These are phyloP conservation scores for Aspergillus pseudoviridinutans DNA, from an alignment of 2,329 filamentous ascomycete species.

Conservation along the genomic window DNA sequence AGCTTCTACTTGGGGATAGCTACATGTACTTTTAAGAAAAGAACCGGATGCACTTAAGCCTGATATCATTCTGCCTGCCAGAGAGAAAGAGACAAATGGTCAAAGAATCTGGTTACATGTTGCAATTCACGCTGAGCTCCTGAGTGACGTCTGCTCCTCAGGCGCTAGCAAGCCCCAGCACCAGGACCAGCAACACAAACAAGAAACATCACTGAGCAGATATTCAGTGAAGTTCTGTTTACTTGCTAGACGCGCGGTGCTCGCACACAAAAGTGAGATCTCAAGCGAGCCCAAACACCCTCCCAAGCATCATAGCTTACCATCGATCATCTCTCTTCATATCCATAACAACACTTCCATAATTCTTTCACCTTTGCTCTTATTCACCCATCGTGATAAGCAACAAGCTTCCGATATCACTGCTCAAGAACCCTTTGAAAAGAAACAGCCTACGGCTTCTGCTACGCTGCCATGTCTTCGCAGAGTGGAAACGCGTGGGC, in stretches of 20 bases:
- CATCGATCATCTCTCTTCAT: not conserved
- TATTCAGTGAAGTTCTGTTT: not conserved
- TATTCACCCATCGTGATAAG: not conserved
- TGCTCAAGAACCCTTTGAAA: not conserved
- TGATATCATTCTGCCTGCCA: too few species aligned
- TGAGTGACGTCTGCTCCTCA: not conserved
- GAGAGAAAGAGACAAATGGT: not conserved
- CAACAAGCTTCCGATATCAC: not conserved
- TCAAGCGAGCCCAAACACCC: not conserved
- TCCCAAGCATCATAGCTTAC: not conserved
- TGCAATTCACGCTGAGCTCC: too few species aligned
- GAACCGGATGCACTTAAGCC: too few species aligned
- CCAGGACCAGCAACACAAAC: not conserved
- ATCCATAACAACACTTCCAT: not conserved
- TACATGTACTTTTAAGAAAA: too few species aligned
- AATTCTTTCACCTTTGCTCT: not conserved
- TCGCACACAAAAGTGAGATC: not conserved
- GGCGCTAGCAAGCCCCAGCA: not conserved
- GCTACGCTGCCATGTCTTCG: constrained; percentile 8
- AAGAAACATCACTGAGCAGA: not conserved
- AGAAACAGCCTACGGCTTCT: not conserved
- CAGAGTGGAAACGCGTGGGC: constrained; percentile 26
- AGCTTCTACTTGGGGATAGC: too few species aligned
- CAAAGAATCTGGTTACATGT: not conserved
- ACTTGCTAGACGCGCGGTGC: not conserved